phyloP scores from a whole-genome alignment of 805 yeast genomes.

The Millerozyma miso region DNA sequence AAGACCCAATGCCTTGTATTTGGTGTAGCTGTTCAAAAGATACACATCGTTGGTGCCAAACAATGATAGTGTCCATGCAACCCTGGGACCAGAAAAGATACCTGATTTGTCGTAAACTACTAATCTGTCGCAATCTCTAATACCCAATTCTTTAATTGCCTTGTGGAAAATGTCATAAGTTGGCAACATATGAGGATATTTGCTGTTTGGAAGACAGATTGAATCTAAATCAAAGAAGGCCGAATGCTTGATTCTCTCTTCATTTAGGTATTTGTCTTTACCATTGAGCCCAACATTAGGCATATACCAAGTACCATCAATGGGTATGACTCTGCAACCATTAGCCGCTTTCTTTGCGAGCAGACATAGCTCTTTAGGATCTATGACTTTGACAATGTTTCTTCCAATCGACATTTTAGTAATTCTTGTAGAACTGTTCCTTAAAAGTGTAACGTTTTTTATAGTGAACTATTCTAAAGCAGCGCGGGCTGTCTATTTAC shows the following conservation, averaged over 20 bases:
- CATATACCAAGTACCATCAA: constrained; percentile 92
- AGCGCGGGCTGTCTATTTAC: no score
- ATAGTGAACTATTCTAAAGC: no score
- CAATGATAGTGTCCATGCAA: constrained; percentile 81
- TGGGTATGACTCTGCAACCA: constrained; percentile 41
- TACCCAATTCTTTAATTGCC: constrained; percentile 53
- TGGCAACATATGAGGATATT: constrained; percentile 93
- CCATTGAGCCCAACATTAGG: constrained; percentile 69
- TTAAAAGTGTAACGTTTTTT: no score
- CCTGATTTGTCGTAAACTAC: constrained; percentile 85
- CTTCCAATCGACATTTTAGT: no score
- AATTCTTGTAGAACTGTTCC: no score
- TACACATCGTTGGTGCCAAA: constrained; percentile 73
- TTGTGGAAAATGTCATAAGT: constrained; percentile 48
- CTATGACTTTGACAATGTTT: no score
- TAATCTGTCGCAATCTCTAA: constrained; percentile 50
- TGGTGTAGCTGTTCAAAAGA: constrained; percentile 64
- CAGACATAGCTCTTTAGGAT: not conserved
- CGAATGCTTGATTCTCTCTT: constrained; percentile 61
- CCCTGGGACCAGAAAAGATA: constrained; percentile 84
- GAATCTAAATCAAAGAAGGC: constrained; percentile 77
- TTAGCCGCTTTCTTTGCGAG: not conserved
- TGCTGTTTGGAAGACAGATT: constrained; percentile 52
- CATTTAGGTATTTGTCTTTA: constrained; percentile 46
- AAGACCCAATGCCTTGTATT: constrained; percentile 44